Percentiles rank a stretch among this genome's conserved stretches.
Conservation (phyloP, 768 basidiomycete species). For the Panaeolus cyanescens region DNA sequence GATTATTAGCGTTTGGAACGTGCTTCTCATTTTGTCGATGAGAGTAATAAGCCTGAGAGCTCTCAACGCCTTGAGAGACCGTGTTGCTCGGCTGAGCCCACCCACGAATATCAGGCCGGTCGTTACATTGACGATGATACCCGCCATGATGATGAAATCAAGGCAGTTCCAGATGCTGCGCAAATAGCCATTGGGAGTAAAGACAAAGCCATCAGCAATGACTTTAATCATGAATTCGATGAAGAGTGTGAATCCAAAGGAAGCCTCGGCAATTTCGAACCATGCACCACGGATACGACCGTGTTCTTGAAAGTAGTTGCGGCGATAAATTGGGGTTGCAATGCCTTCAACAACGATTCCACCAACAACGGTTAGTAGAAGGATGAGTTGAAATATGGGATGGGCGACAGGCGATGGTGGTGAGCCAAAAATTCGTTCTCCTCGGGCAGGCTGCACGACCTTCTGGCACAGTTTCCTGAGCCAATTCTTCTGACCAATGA, state of each 20-base stretch:
- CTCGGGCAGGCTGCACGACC: constrained; percentile 79
- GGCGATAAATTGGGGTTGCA: constrained; percentile 85
- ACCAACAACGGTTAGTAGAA: constrained; percentile 77
- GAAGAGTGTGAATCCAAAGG: constrained; percentile 71
- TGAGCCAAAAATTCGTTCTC: constrained; percentile 86
- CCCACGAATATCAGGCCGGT: constrained; percentile 75
- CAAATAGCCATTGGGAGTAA: constrained; percentile 90
- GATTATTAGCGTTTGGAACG: constrained; percentile 86
- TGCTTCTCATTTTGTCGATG: constrained; percentile 81
- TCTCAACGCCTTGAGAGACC: constrained; percentile 85
- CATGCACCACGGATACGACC: constrained; percentile 72
- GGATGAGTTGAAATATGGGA: constrained; percentile 70
- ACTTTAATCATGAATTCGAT: constrained; percentile 89
- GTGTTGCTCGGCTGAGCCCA: constrained; percentile 78
- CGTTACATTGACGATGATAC: constrained; percentile 73
- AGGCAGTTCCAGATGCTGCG: constrained; percentile 91
- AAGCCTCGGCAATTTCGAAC: constrained; percentile 83
- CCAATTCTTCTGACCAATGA: constrained; percentile 79
- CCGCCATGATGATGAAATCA: constrained; percentile 83
- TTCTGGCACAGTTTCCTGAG: constrained; percentile 80
- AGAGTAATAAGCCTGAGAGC: constrained; percentile 90
- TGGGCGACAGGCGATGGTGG: constrained; percentile 65
- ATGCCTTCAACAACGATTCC: constrained; percentile 82
- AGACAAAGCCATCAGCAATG: constrained; percentile 89
- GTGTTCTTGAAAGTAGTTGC: constrained; percentile 60